Conservation (phyloP, 148 eudicot genomes). For the Linanthus parryae region DNA sequence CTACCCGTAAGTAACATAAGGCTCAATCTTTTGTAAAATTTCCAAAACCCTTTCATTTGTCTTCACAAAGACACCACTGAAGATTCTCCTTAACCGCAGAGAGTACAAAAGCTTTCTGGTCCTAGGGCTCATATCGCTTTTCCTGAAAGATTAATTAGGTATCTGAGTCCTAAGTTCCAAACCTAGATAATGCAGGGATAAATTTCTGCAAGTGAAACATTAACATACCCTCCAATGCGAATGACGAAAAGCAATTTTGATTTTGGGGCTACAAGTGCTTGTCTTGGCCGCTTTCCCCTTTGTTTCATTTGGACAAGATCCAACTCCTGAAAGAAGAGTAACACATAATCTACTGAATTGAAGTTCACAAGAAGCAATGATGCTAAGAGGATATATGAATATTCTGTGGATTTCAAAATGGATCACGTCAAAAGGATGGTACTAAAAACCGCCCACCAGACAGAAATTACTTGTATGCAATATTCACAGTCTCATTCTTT, state of each 20-base stretch:
- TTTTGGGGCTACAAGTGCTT: conserved; percentile 17
- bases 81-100: conserved; percentile 53
- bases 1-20: conserved; percentile 87
- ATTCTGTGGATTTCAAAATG: not conserved
- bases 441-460: too few species aligned
- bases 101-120: conserved; percentile 53
- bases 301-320: conserved; percentile 82
- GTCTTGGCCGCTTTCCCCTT: conserved; percentile 49
- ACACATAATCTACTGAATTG: not conserved
- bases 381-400: not conserved
- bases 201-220: not conserved
- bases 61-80: conserved; percentile 78
- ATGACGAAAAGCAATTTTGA: conserved; percentile 73
- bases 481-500: too few species aligned
- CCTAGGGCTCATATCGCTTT: conserved; percentile 66
- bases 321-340: conserved; percentile 41
- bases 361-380: not conserved
- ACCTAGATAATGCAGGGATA: not conserved
- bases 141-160: conserved; percentile 30
- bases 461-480: too few species aligned
- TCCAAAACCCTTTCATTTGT: conserved; percentile 55
- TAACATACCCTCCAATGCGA: conserved; percentile 75
- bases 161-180: not conserved
- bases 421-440: not conserved
- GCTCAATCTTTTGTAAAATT: conserved; percentile 77